Percentiles rank a stretch among this genome's conserved stretches.
phyloP scores from a whole-genome alignment of 2,329 filamentous ascomycete genomes.

The Aspergillus fijiensis region DNA sequence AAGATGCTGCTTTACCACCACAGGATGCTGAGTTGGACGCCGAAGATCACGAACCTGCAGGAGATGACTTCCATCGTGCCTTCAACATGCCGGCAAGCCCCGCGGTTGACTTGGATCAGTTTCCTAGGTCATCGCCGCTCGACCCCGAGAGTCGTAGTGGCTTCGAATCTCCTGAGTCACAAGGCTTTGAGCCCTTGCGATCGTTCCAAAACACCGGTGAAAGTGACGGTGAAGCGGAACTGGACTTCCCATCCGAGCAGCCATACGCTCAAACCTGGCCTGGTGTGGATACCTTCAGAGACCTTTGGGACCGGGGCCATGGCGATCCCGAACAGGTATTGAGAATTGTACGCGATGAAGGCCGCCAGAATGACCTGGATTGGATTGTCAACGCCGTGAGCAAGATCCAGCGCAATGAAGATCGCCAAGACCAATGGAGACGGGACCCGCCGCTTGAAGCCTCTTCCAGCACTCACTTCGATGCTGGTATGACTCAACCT shows the following conservation, averaged over 20 bases:
- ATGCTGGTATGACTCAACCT: background rate
- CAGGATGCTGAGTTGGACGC: conserved; percentile 11
- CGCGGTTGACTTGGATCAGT: conserved; percentile 7
- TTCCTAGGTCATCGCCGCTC: conserved; percentile 12
- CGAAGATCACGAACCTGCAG: conserved; percentile 10
- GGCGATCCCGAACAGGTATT: conserved; percentile 61
- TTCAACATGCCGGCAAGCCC: conserved; percentile 10
- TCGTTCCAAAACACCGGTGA: conserved; percentile 7
- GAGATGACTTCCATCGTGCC: conserved; percentile 11
- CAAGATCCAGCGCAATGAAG: conserved; percentile 22
- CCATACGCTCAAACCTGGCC: conserved; percentile 18
- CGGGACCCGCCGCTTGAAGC: conserved; percentile 8
- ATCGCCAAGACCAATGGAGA: background rate
- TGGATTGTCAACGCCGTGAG: conserved; percentile 60
- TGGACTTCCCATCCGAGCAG: conserved; percentile 7
- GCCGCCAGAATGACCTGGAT: conserved; percentile 57
- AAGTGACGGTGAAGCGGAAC: conserved; percentile 10
- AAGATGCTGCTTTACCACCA: conserved; percentile 10
- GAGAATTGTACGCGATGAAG: conserved; percentile 61
- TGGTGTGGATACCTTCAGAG: conserved; percentile 50
- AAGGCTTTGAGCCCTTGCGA: background rate
- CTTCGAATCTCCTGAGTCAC: background rate
- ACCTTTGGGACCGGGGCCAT: conserved; percentile 59
- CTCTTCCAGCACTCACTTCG: background rate
- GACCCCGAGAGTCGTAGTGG: background rate